These are phyloP conservation scores for Fraxinus albicans DNA, from an alignment of 305 asterid genomes.

Conservation along the genomic window DNA sequence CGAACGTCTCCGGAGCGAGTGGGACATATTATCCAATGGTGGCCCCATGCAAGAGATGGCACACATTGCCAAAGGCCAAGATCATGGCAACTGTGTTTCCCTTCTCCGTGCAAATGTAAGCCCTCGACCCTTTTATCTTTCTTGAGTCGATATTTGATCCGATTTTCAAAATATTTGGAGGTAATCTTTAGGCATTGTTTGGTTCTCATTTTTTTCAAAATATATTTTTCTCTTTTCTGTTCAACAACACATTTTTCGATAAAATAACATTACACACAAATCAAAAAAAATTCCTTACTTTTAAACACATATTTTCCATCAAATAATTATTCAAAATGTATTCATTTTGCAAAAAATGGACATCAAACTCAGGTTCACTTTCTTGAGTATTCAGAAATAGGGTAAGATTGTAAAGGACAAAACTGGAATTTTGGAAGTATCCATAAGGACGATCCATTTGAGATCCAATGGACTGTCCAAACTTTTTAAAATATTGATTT, in stretches of 20 bases:
- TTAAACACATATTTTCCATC: too few species aligned
- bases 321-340: too few species aligned
- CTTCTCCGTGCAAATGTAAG: slow-evolving; percentile 85
- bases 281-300: too few species aligned
- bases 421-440: slow-evolving; percentile 31
- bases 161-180: background rate
- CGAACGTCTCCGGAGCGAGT: slow-evolving; percentile 76
- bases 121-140: background rate
- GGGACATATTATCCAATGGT: slow-evolving; percentile 91
- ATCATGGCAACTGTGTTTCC: slow-evolving; percentile 89
- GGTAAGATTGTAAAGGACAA: slow-evolving; percentile 32
- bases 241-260: too few species aligned
- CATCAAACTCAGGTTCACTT: background rate
- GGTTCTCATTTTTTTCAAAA: background rate
- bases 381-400: slow-evolving; percentile 2
- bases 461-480: slow-evolving; percentile 19
- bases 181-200: slow-evolving; percentile 13
- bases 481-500: background rate
- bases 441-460: slow-evolving; percentile 19
- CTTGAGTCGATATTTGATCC: background rate
- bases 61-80: slow-evolving; percentile 89
- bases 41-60: slow-evolving; percentile 98
- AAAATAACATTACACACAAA: too few species aligned
- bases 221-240: too few species aligned
- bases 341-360: too few species aligned